Evolutionary conservation across 176 grass and related monocot genomes (phyloP), one percentile per base, ranked within the genome.

Genomic region (Zoysia japonica): DNA sequence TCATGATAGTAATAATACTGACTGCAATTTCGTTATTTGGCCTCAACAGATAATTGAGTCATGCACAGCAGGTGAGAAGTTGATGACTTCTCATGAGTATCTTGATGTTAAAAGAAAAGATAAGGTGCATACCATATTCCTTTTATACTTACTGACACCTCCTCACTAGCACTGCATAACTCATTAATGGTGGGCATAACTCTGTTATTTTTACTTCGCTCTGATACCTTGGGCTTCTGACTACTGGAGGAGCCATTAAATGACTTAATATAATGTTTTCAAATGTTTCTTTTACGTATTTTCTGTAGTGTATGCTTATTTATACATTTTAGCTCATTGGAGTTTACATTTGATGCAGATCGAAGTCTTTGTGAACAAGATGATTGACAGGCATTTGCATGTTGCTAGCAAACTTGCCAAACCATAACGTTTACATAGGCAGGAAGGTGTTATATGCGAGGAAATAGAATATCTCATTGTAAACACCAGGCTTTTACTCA

Each of bases 361-460:
- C 84, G 81, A 93, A 83, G 37, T 68, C 63, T 99, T 95, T 74
- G 96, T 99, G 78, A 88, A 93, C 73, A 91, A 87, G 85, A 76
- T 99, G 86, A 86, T 99, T 71, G 92, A 99, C 79, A 95, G 81
- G 79, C 92, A 99, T 85, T 87, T 90, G 81, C 84, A 92, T 84
- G 66, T 88, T 44, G 65, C 66, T 90, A 80, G 72, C 65, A 80
- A 80, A 85, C 76, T 67, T 81, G 66, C 76, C 53, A 89, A 88
- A 69, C 93, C 87, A 72, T 97, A 79, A 92, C 41, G 47, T 78
- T 55, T 54, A 66, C 17, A 81, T 67, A 50, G 56, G 51, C 46
- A 35, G 84, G 75, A 76, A 80, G 80, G 60, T 79, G 76, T 84
- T 86, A 46, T 15, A 20, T 76, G 63, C 72, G 28, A 64, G 48